Evolutionary conservation across 2,329 filamentous ascomycete genomes (phyloP).

Genomic region (Ophiostoma quercus): DNA sequence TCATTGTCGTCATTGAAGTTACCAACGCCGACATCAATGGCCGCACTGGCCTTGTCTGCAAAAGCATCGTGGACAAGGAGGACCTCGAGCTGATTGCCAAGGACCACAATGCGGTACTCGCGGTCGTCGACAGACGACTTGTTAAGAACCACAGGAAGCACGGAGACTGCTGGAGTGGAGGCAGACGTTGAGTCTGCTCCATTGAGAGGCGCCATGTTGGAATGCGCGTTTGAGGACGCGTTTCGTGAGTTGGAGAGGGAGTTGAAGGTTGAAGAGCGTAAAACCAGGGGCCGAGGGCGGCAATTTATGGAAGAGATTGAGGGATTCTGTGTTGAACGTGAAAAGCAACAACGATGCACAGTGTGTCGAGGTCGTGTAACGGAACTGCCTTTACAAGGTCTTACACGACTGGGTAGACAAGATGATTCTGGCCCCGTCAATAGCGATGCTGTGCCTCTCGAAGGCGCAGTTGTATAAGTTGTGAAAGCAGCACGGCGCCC

Average conservation of each 20-base stretch:
- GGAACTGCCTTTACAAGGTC: neutral
- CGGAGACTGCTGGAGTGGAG: neutral
- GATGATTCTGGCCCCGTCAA: neutral
- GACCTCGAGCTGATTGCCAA: slow-evolving; percentile 83
- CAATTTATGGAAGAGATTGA: neutral
- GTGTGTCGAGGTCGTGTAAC: slow-evolving; percentile 14
- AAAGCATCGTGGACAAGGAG: slow-evolving; percentile 89
- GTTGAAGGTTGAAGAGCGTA: neutral
- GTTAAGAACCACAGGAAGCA: slow-evolving; percentile 66
- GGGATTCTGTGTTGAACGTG: neutral
- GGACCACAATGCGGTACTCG: slow-evolving; percentile 76
- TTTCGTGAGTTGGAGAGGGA: neutral
- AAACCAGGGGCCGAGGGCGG: neutral
- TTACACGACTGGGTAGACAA: neutral
- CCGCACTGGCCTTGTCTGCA: slow-evolving; percentile 93
- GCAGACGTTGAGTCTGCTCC: neutral
- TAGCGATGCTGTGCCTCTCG: slow-evolving; percentile 16
- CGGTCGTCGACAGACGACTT: slow-evolving; percentile 81
- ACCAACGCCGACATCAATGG: slow-evolving; percentile 91
- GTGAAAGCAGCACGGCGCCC: slow-evolving; percentile 16
- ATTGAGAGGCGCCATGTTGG: slow-evolving; percentile 15
- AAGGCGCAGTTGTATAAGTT: slow-evolving; percentile 7
- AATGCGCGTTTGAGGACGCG: neutral
- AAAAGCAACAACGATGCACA: neutral
- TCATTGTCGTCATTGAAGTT: slow-evolving; percentile 88